Conservation (phyloP, 768 basidiomycete species). For the Chlorophyllum brunneum region DNA sequence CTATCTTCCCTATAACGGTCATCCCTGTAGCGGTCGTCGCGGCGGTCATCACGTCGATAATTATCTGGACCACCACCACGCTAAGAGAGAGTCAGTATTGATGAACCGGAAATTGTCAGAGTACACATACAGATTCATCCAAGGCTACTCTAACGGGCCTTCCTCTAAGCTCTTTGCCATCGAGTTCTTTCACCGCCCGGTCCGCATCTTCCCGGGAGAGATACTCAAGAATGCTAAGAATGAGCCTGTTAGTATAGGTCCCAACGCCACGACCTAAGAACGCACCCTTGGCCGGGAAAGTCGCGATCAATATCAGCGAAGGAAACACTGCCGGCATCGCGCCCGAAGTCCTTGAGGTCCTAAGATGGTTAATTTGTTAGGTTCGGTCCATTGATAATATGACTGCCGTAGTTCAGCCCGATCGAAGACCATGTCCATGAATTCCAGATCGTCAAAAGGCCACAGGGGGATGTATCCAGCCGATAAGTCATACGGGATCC, state of each 20-base stretch:
- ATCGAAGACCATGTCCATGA: conserved; percentile 16
- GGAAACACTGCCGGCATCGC: conserved; percentile 88
- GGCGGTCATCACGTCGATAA: conserved; percentile 72
- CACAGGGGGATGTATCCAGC: conserved; percentile 5
- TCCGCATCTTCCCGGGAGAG: conserved; percentile 87
- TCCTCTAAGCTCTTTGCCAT: conserved; percentile 86
- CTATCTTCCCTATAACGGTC: conserved; percentile 55
- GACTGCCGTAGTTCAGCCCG: conserved; percentile 20
- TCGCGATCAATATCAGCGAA: conserved; percentile 95
- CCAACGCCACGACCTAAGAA: not conserved
- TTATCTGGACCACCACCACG: conserved; percentile 70
- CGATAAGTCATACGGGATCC: conserved; percentile 3
- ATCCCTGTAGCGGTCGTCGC: conserved; percentile 59
- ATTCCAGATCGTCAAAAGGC: conserved; percentile 8
- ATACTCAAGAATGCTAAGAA: conserved; percentile 82
- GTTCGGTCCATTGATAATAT: conserved; percentile 29
- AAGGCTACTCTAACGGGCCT: conserved; percentile 68
- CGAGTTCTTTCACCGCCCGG: conserved; percentile 83
- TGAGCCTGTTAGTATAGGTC: not conserved
- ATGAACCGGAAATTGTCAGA: not conserved
- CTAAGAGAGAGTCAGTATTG: conserved; percentile 9
- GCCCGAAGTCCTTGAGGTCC: conserved; percentile 98
- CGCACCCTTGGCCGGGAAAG: conserved; percentile 81
- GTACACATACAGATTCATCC: conserved; percentile 52
- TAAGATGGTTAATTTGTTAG: conserved; percentile 46